Percentiles rank a stretch among this genome's conserved stretches.
Conservation (phyloP, 1,284 basidiomycete species). For the Amylostereum chailletii region DNA sequence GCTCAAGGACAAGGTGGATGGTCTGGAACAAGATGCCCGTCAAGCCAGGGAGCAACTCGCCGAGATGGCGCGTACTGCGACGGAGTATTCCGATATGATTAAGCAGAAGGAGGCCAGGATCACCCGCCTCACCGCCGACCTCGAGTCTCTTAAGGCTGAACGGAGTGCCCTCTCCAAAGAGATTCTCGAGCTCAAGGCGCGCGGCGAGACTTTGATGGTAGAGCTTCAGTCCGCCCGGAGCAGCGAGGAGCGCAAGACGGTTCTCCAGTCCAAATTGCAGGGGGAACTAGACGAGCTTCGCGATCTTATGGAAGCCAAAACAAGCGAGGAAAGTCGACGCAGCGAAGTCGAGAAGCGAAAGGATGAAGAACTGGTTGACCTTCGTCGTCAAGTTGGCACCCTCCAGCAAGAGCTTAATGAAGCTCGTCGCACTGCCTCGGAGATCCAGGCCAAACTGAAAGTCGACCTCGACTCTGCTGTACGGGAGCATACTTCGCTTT, state of each 20-base stretch:
- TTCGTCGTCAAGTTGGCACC: conserved; percentile 61
- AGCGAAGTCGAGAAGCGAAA: conserved; percentile 83
- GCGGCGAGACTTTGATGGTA: conserved; percentile 59
- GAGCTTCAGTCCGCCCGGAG: conserved; percentile 61
- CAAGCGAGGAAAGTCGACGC: conserved; percentile 78
- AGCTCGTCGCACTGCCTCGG: conserved; percentile 45
- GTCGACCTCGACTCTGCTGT: conserved; percentile 54
- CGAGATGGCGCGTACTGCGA: conserved; percentile 70
- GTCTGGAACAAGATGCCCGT: conserved; percentile 58
- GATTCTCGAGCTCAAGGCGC: conserved; percentile 56
- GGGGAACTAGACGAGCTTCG: conserved; percentile 84
- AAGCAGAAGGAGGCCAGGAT: conserved; percentile 75
- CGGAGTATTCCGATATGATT: conserved; percentile 74
- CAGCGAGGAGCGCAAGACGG: conserved; percentile 47
- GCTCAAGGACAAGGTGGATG: conserved; percentile 49
- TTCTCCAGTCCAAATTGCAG: conserved; percentile 57
- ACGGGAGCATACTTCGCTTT: conserved; percentile 49
- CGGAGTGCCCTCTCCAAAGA: conserved; percentile 48
- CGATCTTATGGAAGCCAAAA: conserved; percentile 74
- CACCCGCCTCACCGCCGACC: conserved; percentile 46
- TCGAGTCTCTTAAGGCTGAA: conserved; percentile 45
- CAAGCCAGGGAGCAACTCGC: conserved; percentile 73
- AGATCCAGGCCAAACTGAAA: conserved; percentile 61
- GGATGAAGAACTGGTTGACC: conserved; percentile 71
- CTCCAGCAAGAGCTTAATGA: conserved; percentile 57